A percentile compares a stretch with the other conserved stretches of the same genome.
These are phyloP conservation scores for Effrenium voratum DNA, from an alignment of 73 alveolate genomes.

Conservation along the genomic window DNA sequence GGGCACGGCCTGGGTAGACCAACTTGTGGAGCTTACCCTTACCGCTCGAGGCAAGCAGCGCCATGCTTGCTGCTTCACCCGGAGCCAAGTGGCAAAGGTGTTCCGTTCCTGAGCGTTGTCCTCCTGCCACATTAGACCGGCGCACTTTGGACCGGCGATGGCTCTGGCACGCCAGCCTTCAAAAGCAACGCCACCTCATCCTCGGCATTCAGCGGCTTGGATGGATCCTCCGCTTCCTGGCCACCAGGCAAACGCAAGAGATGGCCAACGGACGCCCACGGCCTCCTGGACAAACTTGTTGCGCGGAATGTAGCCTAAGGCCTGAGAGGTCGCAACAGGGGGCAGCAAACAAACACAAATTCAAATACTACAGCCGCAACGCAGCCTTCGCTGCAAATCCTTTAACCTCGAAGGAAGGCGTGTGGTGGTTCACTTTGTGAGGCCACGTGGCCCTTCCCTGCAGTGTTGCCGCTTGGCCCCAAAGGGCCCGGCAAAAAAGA, in stretches of 20 bases:
- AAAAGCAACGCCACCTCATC: slow-evolving; percentile 68
- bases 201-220: slow-evolving; percentile 67
- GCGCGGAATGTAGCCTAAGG: too few relatives aligned
- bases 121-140: background rate
- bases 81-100: background rate
- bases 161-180: background rate
- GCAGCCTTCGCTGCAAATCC: too few relatives aligned
- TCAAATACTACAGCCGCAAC: too few relatives aligned
- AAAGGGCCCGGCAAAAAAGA: background rate
- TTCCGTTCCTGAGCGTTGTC: slow-evolving; percentile 22
- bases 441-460: background rate
- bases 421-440: slow-evolving; percentile 21
- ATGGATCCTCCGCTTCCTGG: slow-evolving; percentile 36
- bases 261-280: too few relatives aligned
- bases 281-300: too few relatives aligned
- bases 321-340: too few relatives aligned
- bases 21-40: background rate
- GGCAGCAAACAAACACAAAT: too few relatives aligned
- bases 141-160: background rate
- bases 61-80: background rate
- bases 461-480: background rate
- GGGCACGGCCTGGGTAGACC: background rate
- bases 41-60: background rate
- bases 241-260: too few relatives aligned
- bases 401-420: too few relatives aligned